Base-by-base conservation (phyloP, 75 land plant genomes). In the Cupressus sempervirens region DNA sequence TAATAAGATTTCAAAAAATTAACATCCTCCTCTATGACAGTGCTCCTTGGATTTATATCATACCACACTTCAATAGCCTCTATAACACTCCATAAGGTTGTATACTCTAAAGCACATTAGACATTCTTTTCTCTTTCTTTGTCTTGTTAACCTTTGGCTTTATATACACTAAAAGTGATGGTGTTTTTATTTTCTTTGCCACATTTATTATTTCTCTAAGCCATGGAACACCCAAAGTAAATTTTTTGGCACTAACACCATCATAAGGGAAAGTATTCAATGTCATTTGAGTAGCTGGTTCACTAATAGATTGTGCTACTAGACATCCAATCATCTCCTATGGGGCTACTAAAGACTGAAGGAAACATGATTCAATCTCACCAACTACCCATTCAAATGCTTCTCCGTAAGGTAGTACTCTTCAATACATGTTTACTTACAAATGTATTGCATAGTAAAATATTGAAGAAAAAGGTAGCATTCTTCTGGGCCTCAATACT, bases 301-400 rank as follows among this genome's bases (percentile, higher is more conserved):
- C 99, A 83, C 99, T 98, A 86, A 97, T 97, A 23, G 99, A 97
- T 68, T 97, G 99, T 23, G 99, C 99, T 84, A 98, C 99, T 82
- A 97, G 96, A 93, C 99, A 97, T 7, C 65, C 99, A 87, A 98
- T 98, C 99, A 98, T 98, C 87, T 98, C 99, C 35, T 97, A 98
- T 29, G 99, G 95, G 68, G 98, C 98, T 6, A 98, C 99, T 34
- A 98, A 84, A 38, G 99, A 98, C 89, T 98, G 99, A 73, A 98
- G 82, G 80, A 98, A 98, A 10, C 98, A 92, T 14, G 99, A 93
- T 85, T 98, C 99, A 8, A 98, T 96, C 86, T 98, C 99, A 87
- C 98, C 99, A 79, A 98, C 90, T 30, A 98, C 96, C 99, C 99
- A 98, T 54, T 94, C 96, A 90, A 98, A 98, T 85, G 98, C 98